A percentile compares a stretch with the other conserved stretches of the same genome.
These are phyloP conservation scores for Epichloe sibirici DNA, from an alignment of 2,329 filamentous ascomycete genomes.

Conservation along the genomic window DNA sequence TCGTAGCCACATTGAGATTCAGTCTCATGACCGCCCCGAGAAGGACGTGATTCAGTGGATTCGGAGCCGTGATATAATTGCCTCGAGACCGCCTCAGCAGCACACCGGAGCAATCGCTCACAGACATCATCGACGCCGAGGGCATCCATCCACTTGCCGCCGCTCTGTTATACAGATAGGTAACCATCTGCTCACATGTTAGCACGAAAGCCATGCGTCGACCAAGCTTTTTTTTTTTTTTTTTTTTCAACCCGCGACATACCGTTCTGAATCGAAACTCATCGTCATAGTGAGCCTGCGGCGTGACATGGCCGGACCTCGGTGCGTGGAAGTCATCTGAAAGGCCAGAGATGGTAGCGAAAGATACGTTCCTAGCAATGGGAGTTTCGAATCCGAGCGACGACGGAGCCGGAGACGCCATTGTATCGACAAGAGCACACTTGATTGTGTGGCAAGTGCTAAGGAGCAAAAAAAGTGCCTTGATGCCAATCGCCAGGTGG, in stretches of 20 bases:
- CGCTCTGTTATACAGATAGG: constrained; percentile 18
- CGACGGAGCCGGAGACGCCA: constrained; percentile 3
- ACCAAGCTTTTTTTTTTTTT: not conserved
- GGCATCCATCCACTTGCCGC: constrained; percentile 19
- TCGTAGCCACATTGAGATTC: constrained; percentile 34
- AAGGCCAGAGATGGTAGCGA: constrained; percentile 1
- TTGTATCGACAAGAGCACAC: not conserved
- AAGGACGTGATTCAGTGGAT: constrained; percentile 23
- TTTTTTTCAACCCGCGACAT: not conserved
- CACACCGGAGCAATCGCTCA: constrained; percentile 21
- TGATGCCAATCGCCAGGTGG: not conserved
- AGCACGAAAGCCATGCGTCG: not conserved
- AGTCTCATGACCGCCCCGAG: constrained; percentile 30
- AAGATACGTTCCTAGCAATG: constrained; percentile 5
- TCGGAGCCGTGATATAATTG: constrained; percentile 29
- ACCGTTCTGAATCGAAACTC: constrained; percentile 21
- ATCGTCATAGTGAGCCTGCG: constrained; percentile 13
- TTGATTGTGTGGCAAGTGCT: not conserved
- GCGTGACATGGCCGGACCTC: not conserved
- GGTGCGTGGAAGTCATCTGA: constrained; percentile 1
- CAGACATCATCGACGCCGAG: constrained; percentile 6
- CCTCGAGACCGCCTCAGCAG: constrained; percentile 26
- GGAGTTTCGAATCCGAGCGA: not conserved
- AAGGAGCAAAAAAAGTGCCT: no score
- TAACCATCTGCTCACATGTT: constrained; percentile 16